These are phyloP conservation scores for Syncephalastrum sp. DNA, from an alignment of 371 early-diverging fungal species.

Conservation along the genomic window DNA sequence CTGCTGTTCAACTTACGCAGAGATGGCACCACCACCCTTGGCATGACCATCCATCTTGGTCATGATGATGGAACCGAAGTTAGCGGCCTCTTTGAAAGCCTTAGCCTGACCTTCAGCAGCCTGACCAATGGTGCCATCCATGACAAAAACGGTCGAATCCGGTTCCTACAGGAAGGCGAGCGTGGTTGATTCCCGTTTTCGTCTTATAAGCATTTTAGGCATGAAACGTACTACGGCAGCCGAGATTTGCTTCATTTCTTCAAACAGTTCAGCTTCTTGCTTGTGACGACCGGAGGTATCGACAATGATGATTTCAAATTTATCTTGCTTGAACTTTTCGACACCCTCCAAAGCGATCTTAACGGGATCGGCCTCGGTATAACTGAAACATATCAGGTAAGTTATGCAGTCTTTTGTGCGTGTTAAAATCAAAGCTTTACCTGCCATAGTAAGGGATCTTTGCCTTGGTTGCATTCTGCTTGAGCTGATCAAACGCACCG, in stretches of 20 bases:
- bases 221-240: conserved; percentile 65
- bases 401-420: not conserved
- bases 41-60: conserved; percentile 99
- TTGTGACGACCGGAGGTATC: conserved; percentile 99
- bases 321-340: conserved; percentile 93
- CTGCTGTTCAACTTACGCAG: conserved; percentile 65
- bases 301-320: conserved; percentile 98
- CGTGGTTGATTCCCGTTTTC: too few species aligned
- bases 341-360: conserved; percentile 96
- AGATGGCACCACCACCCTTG: conserved; percentile 99
- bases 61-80: conserved; percentile 97
- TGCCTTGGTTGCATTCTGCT: conserved; percentile 98
- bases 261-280: conserved; percentile 97
- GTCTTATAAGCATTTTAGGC: too few species aligned
- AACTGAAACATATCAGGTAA: conserved; percentile 48
- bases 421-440: conserved; percentile 15
- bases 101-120: conserved; percentile 97
- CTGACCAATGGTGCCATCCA: conserved; percentile 99
- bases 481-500: conserved; percentile 99
- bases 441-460: conserved; percentile 98
- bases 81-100: conserved; percentile 96
- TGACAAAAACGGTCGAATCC: conserved; percentile 96
- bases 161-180: conserved; percentile 56
- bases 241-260: conserved; percentile 98
- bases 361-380: conserved; percentile 96